Base-by-base conservation (phyloP, 176 grass and related monocot genomes). In the Chrysopogon serrulatus region DNA sequence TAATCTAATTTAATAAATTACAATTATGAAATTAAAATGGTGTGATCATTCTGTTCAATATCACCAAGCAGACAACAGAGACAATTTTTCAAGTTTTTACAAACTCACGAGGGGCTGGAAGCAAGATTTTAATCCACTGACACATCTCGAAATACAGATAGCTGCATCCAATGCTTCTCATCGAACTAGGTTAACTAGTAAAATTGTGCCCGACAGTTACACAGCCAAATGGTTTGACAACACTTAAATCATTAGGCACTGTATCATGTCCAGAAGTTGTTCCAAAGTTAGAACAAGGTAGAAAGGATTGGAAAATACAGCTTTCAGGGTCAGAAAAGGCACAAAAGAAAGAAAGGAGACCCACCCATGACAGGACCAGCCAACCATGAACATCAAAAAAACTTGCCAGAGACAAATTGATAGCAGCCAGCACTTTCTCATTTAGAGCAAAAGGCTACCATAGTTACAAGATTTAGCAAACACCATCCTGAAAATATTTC, bases 231-330 rank as follows among this genome's bases (percentile, higher is more conserved):
- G 18, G 11, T 41, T 77, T 1, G 3, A 30, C 14, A 19, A 23
- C 6, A 47, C 18, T 42, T 4, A 42, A 78, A 83, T 1, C 63
- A 54, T 16, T 81, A 8, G 63, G 41, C 42, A 54, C 80, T 27
- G n/a, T n/a, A 90, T 72, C 53, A 82, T 65, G 37, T 71, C 83
- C 78, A 64, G 15, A 86, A 86, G 78, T 56, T 77, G 71, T 77
- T 90, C 83, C 88, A 72, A 86, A 82, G 88, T 9, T 30, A 11
- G 51, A 5, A 53, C 11, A 16, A 39, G 24, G 32, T 76, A 31
- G 63, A 77, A 85, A 89, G 42, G 71, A 19, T 63, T 32, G 5
- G 18, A 37, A 80, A 79, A 48, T 14, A 24, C 9, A 54, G 21
- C 21, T 54, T 54, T n/a, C 8, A 2, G 49, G 51, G 31, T 43